Evolutionary conservation across 805 yeast genomes (phyloP).

Genomic region (Candida sanyiensis): DNA sequence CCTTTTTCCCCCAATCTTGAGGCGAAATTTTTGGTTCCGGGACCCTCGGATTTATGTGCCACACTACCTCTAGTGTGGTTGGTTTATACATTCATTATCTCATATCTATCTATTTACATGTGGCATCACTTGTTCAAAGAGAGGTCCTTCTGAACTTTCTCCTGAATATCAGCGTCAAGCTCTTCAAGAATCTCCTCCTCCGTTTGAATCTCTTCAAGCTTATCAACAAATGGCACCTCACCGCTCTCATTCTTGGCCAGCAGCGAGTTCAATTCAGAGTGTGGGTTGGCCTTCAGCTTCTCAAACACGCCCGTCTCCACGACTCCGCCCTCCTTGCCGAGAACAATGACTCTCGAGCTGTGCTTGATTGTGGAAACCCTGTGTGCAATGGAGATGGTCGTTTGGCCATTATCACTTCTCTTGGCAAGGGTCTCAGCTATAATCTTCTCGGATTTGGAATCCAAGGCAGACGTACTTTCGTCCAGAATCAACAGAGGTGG

Average conservation of each 20-base stretch:
- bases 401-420: constrained; percentile 51
- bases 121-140: constrained; percentile 13
- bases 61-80: too few relatives aligned
- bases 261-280: constrained; percentile 31
- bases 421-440: constrained; percentile 66
- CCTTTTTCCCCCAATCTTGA: too few relatives aligned
- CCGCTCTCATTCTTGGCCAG: constrained; percentile 24
- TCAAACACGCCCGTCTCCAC: constrained; percentile 64
- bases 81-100: too few relatives aligned
- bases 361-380: constrained; percentile 81
- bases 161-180: constrained; percentile 9
- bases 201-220: constrained; percentile 6
- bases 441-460: constrained; percentile 79
- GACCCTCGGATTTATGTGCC: background rate
- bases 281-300: constrained; percentile 39
- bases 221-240: constrained; percentile 1
- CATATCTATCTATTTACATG: constrained; percentile 2
- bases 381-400: constrained; percentile 89
- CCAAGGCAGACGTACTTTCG: constrained; percentile 93
- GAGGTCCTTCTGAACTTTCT: constrained; percentile 12
- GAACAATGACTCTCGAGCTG: constrained; percentile 74
- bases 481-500: constrained; percentile 83
- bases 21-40: too few relatives aligned
- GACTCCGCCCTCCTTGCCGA: constrained; percentile 67
- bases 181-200: constrained; percentile 10